phyloP scores from a whole-genome alignment of 768 basidiomycete species.

The Leccinum broughii region DNA sequence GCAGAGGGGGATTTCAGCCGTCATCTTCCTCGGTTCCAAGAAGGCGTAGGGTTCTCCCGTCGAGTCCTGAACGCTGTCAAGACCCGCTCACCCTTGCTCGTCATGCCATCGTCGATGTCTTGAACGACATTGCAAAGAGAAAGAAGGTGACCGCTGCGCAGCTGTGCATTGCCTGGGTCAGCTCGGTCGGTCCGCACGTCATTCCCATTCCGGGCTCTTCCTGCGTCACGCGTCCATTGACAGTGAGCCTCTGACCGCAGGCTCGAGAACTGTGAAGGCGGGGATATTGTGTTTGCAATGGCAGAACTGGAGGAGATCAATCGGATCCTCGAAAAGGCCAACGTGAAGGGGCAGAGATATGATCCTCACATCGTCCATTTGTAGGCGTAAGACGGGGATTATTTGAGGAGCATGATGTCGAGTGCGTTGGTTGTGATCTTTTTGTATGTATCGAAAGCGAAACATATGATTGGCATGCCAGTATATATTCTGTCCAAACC shows the following conservation, averaged over 20 bases:
- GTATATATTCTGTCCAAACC: too few relatives aligned
- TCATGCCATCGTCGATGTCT: too few relatives aligned
- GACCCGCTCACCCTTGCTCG: too few relatives aligned
- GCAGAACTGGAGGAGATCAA: slow-evolving; percentile 44
- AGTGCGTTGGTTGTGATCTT: not conserved
- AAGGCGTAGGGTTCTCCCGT: too few relatives aligned
- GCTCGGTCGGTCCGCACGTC: too few relatives aligned
- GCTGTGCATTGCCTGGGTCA: too few relatives aligned
- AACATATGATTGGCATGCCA: too few relatives aligned
- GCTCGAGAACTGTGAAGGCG: slow-evolving; percentile 39
- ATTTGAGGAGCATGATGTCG: not conserved
- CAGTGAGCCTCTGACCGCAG: not conserved
- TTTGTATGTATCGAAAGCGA: not conserved
- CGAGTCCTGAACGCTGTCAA: too few relatives aligned
- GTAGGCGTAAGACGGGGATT: slow-evolving; percentile 29
- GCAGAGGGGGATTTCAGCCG: too few relatives aligned
- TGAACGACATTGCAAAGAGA: too few relatives aligned
- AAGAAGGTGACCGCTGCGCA: too few relatives aligned
- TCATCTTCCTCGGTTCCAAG: too few relatives aligned
- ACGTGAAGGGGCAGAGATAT: slow-evolving; percentile 45
- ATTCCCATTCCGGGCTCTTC: slow-evolving; percentile 26
- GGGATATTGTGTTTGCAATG: slow-evolving; percentile 39
- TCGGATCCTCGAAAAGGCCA: slow-evolving; percentile 35
- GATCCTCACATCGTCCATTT: slow-evolving; percentile 16
- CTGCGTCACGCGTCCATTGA: slow-evolving; percentile 26